Conservation (phyloP, 2,329 filamentous ascomycete genomes). For the Beauveria sp. region DNA sequence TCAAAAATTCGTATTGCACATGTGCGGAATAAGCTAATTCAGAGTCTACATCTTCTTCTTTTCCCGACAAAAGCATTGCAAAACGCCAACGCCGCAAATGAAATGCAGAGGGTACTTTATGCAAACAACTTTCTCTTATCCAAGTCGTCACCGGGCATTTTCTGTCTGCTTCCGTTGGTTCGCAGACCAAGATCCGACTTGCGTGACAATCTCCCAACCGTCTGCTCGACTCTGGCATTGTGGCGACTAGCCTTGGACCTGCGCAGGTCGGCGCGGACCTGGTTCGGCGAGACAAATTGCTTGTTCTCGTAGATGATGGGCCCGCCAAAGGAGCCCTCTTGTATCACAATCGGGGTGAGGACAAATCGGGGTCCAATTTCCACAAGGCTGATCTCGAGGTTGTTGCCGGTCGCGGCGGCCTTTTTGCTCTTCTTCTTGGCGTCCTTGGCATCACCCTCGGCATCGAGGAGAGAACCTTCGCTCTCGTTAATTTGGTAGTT, state of each 20-base stretch:
- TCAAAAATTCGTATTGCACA: background rate
- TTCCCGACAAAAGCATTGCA: background rate
- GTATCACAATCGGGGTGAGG: conserved; percentile 86
- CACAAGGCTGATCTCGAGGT: conserved; percentile 72
- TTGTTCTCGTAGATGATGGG: conserved; percentile 98
- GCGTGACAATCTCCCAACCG: conserved; percentile 64
- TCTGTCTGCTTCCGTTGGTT: conserved; percentile 55
- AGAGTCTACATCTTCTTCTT: conserved; percentile 9
- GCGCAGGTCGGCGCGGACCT: conserved; percentile 76
- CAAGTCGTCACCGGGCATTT: conserved; percentile 55
- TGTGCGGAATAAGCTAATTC: background rate
- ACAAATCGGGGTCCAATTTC: conserved; percentile 94
- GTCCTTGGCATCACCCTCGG: conserved; percentile 35
- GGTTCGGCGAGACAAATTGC: conserved; percentile 94
- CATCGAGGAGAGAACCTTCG: conserved; percentile 48
- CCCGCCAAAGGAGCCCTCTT: conserved; percentile 90
- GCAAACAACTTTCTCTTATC: conserved; percentile 73
- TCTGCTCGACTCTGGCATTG: conserved; percentile 66
- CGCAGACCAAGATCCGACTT: conserved; percentile 69
- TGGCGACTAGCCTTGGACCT: conserved; percentile 70
- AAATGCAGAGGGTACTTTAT: conserved; percentile 29
- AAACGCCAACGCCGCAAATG: conserved; percentile 9
- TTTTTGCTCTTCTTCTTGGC: conserved; percentile 28
- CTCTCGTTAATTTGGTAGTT: conserved; percentile 90
- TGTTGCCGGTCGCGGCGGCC: conserved; percentile 58